Base-by-base conservation (phyloP, 2,329 filamentous ascomycete species). In the Boeremia lycopersici region DNA sequence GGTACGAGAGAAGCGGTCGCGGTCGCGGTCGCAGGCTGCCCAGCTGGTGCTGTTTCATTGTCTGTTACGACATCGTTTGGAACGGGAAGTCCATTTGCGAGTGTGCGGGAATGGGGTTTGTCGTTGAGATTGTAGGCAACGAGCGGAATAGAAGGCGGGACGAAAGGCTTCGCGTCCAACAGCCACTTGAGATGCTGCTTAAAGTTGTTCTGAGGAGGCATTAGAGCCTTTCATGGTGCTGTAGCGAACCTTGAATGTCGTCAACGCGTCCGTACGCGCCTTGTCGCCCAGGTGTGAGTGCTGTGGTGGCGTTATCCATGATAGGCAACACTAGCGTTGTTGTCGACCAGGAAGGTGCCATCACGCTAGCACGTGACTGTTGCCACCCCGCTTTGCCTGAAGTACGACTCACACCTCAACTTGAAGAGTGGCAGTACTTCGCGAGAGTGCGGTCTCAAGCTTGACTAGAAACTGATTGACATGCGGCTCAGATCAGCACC, bases 181-280 rank as follows among this genome's bases (percentile, higher is more conserved):
- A 82, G 72, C 80, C 80, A 82, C 57, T 72, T 71, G 57, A 82
- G 70, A 61, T 82, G 79, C 65, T 76, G 74, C 56, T 66, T 70
- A 57, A 82, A 69, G 60, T 82, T 82, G 68, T 82, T 75, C 62
- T 68, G 63, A 44, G 46, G 52, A 74, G 79, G 80, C 79, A 81
- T 81, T 48, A 69, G 68, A 62, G 62, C 57, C 63, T 63, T 57
- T 63, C 71, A 71, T 71, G 45, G 46, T 70, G 44, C 26, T 47
- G 12, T n/a, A 42, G 6, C 23, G 41, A 40, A 53, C 59, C 59
- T 38, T 45, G 25, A 13, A 47, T 56, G 58, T 59, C 48, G 45
- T 63, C 49, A 56, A 62, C 62, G 61, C 64, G 69, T 69, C 50
- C 17, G 40, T 57, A 56, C 46, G 55, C 59, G 62, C 52, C 39